These are phyloP conservation scores for Grigorovia jiainica DNA, from an alignment of 805 yeast genomes.

Conservation along the genomic window DNA sequence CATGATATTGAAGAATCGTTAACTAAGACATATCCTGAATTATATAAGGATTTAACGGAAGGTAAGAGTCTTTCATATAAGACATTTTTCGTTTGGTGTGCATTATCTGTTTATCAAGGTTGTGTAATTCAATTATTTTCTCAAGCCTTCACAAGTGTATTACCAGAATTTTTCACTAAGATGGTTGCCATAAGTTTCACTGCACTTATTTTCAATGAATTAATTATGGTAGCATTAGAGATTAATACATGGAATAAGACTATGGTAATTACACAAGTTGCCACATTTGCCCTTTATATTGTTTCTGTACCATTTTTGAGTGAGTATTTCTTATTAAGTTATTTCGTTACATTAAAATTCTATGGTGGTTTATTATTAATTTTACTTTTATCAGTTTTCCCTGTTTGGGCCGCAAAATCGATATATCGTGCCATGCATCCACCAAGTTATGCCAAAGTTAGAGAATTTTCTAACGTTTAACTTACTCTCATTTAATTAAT, in stretches of 20 bases:
- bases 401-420: slow-evolving; percentile 80
- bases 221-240: slow-evolving; percentile 87
- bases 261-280: slow-evolving; percentile 65
- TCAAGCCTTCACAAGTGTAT: slow-evolving; percentile 64
- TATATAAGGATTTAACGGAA: slow-evolving; percentile 82
- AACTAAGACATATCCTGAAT: slow-evolving; percentile 86
- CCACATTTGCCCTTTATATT: slow-evolving; percentile 58
- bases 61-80: slow-evolving; percentile 80
- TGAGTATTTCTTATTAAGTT: slow-evolving; percentile 76
- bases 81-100: slow-evolving; percentile 87
- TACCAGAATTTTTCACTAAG: slow-evolving; percentile 41
- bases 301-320: slow-evolving; percentile 73
- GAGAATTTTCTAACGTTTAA: slow-evolving; percentile 42
- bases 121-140: slow-evolving; percentile 71
- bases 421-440: slow-evolving; percentile 73
- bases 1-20: slow-evolving; percentile 84
- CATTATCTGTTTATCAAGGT: slow-evolving; percentile 88
- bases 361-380: slow-evolving; percentile 62
- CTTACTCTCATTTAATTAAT: neutral
- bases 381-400: slow-evolving; percentile 62
- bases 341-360: slow-evolving; percentile 48
- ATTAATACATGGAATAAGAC: slow-evolving; percentile 82
- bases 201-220: slow-evolving; percentile 71
- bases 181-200: slow-evolving; percentile 87
- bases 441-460: slow-evolving; percentile 95